Evolutionary conservation across 2,329 filamentous ascomycete species (phyloP), one percentile per base, ranked within the genome.

Genomic region (Furcasterigmium sp.): DNA sequence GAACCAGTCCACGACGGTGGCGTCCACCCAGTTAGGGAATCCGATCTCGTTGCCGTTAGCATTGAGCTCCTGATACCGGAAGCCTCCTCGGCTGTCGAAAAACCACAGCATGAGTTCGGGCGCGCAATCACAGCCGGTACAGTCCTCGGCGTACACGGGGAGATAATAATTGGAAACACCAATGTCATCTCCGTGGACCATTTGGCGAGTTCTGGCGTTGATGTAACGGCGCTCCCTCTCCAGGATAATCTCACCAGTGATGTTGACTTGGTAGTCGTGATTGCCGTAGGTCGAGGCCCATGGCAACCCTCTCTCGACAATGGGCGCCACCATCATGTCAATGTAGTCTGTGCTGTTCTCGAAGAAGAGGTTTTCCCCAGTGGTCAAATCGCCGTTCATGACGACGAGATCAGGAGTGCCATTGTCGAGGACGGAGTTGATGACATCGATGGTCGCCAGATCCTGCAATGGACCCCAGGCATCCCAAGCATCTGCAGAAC

Each of bases 81-180:
- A 65, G 6, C 80, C 80, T 28, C 82, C 81, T 17, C 75, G 69
- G 43, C 71, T 77, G 53, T 88, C 84, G 51, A 88, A 87, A 63
- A 87, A 87, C 81, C 82, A 88, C 2, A 88, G 64, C 1, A 87
- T 55, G 34, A 72, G 50, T 39, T 62, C 61, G 0, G 69, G 68
- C 2, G 49, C 46, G 45, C 68, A 71, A 3, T 45, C 42, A 10
- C 43, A 42, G 5, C 51, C 41, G 14, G 41, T 47, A 49, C 69
- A 72, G 8, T 56, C 48, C 4, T 53, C 41, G 1, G 60, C 54
- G 35, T 69, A 69, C 1, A 75, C 67, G 1, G 68, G 65, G 2
- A 75, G 56, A 47, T 69, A 65, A 52, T 73, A 73, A 39, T 75
- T 75, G 6, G 71, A 67, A 2, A 67, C 54, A 2, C 72, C 71